Conservation (phyloP, 2,329 filamentous ascomycete genomes). For the Phialemoniopsis sp. region DNA sequence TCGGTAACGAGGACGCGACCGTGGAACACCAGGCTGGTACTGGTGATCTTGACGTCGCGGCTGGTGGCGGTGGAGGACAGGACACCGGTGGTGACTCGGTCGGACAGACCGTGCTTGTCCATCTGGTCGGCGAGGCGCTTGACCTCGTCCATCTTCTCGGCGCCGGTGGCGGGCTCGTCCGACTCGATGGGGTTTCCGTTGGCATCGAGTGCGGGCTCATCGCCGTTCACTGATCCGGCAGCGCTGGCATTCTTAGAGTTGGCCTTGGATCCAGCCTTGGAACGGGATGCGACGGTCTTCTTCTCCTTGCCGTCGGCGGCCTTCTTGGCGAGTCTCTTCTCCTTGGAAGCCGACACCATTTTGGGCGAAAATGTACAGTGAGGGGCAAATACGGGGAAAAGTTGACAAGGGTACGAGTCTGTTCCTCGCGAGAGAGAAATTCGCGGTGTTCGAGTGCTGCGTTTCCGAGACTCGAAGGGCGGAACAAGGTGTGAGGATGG, state of each 20-base stretch:
- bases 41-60: constrained; percentile 96
- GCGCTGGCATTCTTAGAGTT: constrained; percentile 57
- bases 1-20: constrained; percentile 94
- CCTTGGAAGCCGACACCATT: constrained; percentile 68
- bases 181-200: constrained; percentile 51
- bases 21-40: constrained; percentile 92
- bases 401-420: no score
- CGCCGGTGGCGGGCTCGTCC: constrained; percentile 65
- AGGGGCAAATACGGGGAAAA: neutral
- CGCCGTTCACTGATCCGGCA: constrained; percentile 65
- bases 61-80: constrained; percentile 78
- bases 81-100: constrained; percentile 97
- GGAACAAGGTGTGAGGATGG: no score
- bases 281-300: constrained; percentile 66
- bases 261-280: constrained; percentile 66
- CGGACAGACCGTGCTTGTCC: constrained; percentile 93
- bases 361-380: constrained; percentile 24
- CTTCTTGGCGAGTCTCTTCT: constrained; percentile 69
- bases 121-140: constrained; percentile 88
- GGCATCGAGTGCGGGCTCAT: constrained; percentile 63
- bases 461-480: no score
- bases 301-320: constrained; percentile 70
- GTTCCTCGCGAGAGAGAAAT: neutral
- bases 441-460: neutral
- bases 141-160: constrained; percentile 73